Conservation (phyloP, 306 rosid genomes). For the Cicer cuneatum region DNA sequence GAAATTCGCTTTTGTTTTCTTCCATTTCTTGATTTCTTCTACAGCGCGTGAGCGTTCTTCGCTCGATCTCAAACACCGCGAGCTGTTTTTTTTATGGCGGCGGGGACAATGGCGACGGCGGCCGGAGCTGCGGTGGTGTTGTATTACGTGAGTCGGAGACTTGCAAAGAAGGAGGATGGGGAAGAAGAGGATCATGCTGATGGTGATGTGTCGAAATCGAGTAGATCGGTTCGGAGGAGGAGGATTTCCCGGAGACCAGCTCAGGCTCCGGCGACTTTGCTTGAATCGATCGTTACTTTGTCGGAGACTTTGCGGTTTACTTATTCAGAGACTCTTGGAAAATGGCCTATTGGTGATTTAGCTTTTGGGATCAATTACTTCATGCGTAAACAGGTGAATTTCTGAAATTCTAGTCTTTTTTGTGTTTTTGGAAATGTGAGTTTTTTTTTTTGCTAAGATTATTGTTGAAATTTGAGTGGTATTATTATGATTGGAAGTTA, state of each 20-base stretch:
- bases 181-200: conserved; percentile 53
- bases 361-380: conserved; percentile 95
- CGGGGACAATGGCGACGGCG: conserved; percentile 93
- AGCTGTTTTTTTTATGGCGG: conserved; percentile 64
- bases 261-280: conserved; percentile 88
- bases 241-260: conserved; percentile 88
- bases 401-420: neutral
- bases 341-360: conserved; percentile 99
- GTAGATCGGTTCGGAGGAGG: conserved; percentile 64
- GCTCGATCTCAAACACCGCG: conserved; percentile 9
- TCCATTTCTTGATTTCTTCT: conserved; percentile 21
- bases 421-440: neutral
- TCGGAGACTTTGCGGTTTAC: conserved; percentile 91
- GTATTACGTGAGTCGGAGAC: conserved; percentile 64
- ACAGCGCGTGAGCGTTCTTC: neutral
- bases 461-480: neutral
- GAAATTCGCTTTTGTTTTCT: neutral
- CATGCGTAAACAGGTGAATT: conserved; percentile 83
- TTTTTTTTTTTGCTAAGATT: neutral
- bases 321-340: conserved; percentile 86
- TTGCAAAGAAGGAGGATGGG: conserved; percentile 46
- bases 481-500: neutral
- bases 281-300: conserved; percentile 77
- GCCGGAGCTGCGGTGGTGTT: conserved; percentile 88
- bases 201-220: conserved; percentile 62